Evolutionary conservation across 805 yeast species (phyloP), one percentile per base, ranked within the genome.

Genomic region (Cyberlindnera bimundalis): DNA sequence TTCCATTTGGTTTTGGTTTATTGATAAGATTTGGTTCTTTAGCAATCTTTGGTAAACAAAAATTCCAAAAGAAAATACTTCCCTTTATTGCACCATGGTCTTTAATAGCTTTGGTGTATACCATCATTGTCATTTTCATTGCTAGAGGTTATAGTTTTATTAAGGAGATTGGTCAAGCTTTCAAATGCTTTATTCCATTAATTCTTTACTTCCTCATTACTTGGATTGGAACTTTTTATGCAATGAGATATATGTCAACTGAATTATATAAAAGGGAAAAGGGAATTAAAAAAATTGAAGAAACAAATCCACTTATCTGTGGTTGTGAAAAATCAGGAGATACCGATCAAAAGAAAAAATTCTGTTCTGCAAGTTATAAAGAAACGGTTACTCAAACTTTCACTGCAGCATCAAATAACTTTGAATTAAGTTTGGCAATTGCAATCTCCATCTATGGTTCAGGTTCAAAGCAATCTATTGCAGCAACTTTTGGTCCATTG

Each of bases 401-500:
- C 50, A 74, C 80, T 3, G 78, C 80, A 12, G 73, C 81, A 1
- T 71, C 78, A 5, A 77, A 77, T 52, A 77, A 77, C 52, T 77
- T 77, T 49, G 81, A 77, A 53, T 61, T 76, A 31, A 72, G 78
- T 42, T 58, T 77, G 27, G 79, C 82, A 4, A 69, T 77, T 15
- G 74, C 79, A 2, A 68, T 73, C 6, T 66, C 79, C 0, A 47
- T 74, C 11, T 77, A 73, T 56, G 82, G 82, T 0, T 58, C 66
- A 20, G 73, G 71, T 2, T 68, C 77, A 42, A 66, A 71, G 37
- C 71, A 76, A 51, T 71, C 80, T 1, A 65, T 77, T 30, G 82
- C 83, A 5, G 74, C 81, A 2, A 75, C 81, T 0, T 73, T 76
- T 53, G 82, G 81, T 2, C 81, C 81, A 1, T 60, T 77, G 27